Evolutionary conservation across 208 protist genomes (phyloP).

Genomic region (Balamuthia mandrillaris): DNA sequence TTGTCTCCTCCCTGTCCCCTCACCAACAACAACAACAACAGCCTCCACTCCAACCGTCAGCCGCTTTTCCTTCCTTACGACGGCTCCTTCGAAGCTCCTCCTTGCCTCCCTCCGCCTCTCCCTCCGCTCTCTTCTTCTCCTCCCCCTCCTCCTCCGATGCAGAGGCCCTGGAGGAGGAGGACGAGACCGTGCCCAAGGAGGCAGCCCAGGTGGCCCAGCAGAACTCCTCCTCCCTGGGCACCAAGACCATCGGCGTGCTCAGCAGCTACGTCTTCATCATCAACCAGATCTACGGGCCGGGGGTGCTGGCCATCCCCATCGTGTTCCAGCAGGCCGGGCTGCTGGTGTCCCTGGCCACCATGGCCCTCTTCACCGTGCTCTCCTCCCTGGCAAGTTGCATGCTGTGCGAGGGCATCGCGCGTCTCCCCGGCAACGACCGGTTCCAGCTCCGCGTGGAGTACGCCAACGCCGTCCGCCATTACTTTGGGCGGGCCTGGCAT

Average conservation of each 20-base stretch:
- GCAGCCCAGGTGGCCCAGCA: too few species aligned
- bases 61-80: too few species aligned
- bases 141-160: not conserved
- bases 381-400: constrained; percentile 29
- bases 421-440: constrained; percentile 23
- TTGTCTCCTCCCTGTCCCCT: too few species aligned
- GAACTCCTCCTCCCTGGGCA: not conserved
- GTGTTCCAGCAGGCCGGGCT: constrained; percentile 39
- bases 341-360: not conserved
- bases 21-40: too few species aligned
- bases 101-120: too few species aligned
- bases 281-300: constrained; percentile 44
- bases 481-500: not conserved
- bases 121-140: too few species aligned
- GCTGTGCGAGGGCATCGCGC: constrained; percentile 24
- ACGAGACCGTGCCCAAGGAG: too few species aligned
- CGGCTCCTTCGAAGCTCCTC: too few species aligned
- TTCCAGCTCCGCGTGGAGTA: constrained; percentile 42
- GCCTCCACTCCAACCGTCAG: too few species aligned
- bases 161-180: not conserved
- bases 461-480: constrained; percentile 3
- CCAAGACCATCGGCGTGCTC: constrained; percentile 10
- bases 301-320: constrained; percentile 27
- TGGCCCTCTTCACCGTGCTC: constrained; percentile 32
- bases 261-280: constrained; percentile 38